These are phyloP conservation scores for Penicillium sumatraense DNA, from an alignment of 2,329 filamentous ascomycete genomes.

Conservation along the genomic window DNA sequence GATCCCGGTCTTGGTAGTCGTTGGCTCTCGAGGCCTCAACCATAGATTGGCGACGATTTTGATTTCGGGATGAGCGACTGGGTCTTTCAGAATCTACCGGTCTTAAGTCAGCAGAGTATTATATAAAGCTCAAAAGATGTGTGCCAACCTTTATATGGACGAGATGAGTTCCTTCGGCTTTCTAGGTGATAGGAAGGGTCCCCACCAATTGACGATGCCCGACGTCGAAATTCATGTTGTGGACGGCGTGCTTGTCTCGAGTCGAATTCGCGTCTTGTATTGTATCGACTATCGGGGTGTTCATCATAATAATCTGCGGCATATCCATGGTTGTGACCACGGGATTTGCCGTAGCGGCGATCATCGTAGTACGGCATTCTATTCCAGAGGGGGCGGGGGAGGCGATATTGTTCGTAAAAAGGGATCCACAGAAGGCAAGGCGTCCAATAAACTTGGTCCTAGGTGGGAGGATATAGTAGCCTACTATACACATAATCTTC, in stretches of 20 bases:
- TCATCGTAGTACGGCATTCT: slow-evolving; percentile 3
- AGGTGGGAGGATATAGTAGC: not conserved
- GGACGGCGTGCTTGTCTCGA: slow-evolving; percentile 5
- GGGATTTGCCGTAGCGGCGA: not conserved
- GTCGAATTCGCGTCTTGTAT: not conserved
- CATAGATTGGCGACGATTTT: slow-evolving; percentile 5
- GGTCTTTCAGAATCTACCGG: not conserved
- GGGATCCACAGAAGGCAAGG: not conserved
- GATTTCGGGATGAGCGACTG: slow-evolving; percentile 3
- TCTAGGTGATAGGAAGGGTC: slow-evolving; percentile 1
- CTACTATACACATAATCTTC: not conserved
- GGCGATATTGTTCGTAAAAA: not conserved
- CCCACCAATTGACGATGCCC: slow-evolving; percentile 7
- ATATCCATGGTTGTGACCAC: slow-evolving; percentile 2
- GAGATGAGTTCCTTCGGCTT: not conserved
- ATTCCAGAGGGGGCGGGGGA: not conserved
- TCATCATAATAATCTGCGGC: slow-evolving; percentile 9
- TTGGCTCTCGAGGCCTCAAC: not conserved
- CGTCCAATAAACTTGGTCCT: not conserved
- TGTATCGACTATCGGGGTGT: not conserved
- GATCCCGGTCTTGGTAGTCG: not conserved
- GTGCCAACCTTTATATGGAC: not conserved
- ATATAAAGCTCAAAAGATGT: not conserved
- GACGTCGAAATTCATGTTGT: slow-evolving; percentile 8
- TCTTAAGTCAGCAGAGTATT: not conserved